Conservation (phyloP, 2,329 filamentous ascomycete species). For the Talaromyces albobiverticillius region DNA sequence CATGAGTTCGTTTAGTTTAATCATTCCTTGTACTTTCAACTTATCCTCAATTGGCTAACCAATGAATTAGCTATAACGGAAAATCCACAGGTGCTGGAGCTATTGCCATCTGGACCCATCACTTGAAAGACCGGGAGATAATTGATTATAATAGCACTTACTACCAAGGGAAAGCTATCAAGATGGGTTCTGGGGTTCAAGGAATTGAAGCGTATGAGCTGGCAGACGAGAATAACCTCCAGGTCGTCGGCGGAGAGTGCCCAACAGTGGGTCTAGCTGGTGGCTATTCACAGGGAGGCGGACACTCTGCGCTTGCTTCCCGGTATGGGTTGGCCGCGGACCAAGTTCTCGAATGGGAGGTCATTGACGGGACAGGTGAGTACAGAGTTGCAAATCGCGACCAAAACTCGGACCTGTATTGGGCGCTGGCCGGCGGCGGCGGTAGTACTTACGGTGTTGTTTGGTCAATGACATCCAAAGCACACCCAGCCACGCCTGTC, state of each 20-base stretch:
- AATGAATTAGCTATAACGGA: conserved; percentile 39
- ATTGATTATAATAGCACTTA: conserved; percentile 23
- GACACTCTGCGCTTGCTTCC: conserved; percentile 45
- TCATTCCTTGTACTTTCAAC: too few relatives aligned
- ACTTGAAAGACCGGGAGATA: conserved; percentile 44
- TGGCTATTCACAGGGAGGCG: conserved; percentile 61
- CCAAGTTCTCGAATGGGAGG: conserved; percentile 55
- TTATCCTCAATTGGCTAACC: too few relatives aligned
- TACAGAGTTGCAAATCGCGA: conserved; percentile 2
- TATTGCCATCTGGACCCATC: conserved; percentile 50
- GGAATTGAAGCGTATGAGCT: background rate
- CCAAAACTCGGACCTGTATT: conserved; percentile 42
- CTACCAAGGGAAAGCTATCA: conserved; percentile 5
- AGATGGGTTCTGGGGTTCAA: conserved; percentile 9
- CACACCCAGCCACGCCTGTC: background rate
- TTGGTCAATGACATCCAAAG: conserved; percentile 18
- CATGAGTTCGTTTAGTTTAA: conserved; percentile 8
- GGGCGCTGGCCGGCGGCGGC: conserved; percentile 53
- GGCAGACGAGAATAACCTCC: conserved; percentile 45
- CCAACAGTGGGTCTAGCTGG: conserved; percentile 57
- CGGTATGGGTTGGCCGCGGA: conserved; percentile 53
- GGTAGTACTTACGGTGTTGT: conserved; percentile 50
- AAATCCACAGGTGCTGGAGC: conserved; percentile 48
- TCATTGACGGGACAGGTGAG: conserved; percentile 51
- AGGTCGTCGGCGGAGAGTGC: conserved; percentile 53